phyloP scores from a whole-genome alignment of 2,329 filamentous ascomycete species.

The Pyrenochaeta sp. region DNA sequence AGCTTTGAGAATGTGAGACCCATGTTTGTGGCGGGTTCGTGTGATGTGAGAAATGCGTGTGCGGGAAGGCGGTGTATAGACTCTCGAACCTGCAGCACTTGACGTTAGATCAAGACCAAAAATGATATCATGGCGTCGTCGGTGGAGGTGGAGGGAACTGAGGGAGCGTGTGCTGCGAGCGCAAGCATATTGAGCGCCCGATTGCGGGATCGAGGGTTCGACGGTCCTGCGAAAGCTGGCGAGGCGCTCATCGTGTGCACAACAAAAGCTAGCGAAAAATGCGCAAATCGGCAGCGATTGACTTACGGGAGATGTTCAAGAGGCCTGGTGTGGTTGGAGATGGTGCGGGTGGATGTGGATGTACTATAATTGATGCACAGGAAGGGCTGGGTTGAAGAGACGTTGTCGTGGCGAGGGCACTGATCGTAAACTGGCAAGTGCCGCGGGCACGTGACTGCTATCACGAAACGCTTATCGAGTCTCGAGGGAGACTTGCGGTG shows the following conservation, averaged over 20 bases:
- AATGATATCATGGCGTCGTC: slow-evolving; percentile 16
- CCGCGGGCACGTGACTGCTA: slow-evolving; percentile 43
- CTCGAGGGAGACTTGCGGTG: slow-evolving; percentile 27
- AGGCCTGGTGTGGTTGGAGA: slow-evolving; percentile 46
- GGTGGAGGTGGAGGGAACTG: slow-evolving; percentile 8
- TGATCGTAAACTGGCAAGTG: slow-evolving; percentile 34
- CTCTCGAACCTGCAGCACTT: slow-evolving; percentile 47
- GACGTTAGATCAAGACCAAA: slow-evolving; percentile 26
- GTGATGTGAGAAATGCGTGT: slow-evolving; percentile 33
- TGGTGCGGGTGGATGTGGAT: slow-evolving; percentile 46
- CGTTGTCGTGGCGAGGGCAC: slow-evolving; percentile 38
- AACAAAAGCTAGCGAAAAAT: slow-evolving; percentile 21
- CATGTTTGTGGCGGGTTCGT: slow-evolving; percentile 72
- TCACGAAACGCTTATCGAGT: slow-evolving; percentile 33
- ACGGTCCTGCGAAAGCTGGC: slow-evolving; percentile 31
- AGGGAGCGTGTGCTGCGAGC: slow-evolving; percentile 18
- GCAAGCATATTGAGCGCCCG: slow-evolving; percentile 36
- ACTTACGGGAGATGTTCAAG: slow-evolving; percentile 50
- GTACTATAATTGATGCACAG: slow-evolving; percentile 52
- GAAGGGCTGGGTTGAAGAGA: slow-evolving; percentile 50
- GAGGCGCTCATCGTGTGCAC: slow-evolving; percentile 18
- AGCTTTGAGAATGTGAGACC: slow-evolving; percentile 93
- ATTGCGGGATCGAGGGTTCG: slow-evolving; percentile 34
- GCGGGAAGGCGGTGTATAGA: slow-evolving; percentile 39
- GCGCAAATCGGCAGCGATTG: slow-evolving; percentile 23